Conservation (phyloP, 83 land plant species). For the Thuja plicata region DNA sequence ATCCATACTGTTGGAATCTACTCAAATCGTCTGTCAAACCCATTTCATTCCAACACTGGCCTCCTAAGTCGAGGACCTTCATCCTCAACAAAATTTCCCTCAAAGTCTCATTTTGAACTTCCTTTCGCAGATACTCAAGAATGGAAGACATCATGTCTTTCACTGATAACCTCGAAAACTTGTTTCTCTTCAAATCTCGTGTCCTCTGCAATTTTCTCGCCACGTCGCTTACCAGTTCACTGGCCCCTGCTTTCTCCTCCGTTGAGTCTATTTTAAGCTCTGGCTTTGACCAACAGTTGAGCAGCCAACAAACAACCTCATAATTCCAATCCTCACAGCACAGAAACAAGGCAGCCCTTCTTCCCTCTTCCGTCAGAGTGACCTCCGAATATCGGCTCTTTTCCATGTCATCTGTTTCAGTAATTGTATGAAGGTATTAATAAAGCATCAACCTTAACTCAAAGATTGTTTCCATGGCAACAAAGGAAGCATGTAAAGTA, state of each 20-base stretch:
- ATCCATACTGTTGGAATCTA: neutral
- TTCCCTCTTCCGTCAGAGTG: neutral
- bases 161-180: neutral
- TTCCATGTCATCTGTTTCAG: neutral
- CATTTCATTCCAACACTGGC: neutral
- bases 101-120: neutral
- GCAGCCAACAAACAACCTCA: neutral
- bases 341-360: neutral
- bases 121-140: neutral
- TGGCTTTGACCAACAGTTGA: too few relatives aligned
- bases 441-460: too few relatives aligned
- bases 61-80: neutral
- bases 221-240: too few relatives aligned
- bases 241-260: too few relatives aligned
- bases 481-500: neutral
- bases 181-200: too few relatives aligned
- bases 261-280: too few relatives aligned
- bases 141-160: neutral
- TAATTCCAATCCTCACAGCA: neutral
- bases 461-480: neutral
- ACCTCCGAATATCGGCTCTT: neutral
- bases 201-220: neutral
- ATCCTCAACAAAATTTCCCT: neutral
- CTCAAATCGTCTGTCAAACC: neutral
- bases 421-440: neutral